Base-by-base conservation (phyloP, 179 eudicot species). In the Sideroxylon spinosum region DNA sequence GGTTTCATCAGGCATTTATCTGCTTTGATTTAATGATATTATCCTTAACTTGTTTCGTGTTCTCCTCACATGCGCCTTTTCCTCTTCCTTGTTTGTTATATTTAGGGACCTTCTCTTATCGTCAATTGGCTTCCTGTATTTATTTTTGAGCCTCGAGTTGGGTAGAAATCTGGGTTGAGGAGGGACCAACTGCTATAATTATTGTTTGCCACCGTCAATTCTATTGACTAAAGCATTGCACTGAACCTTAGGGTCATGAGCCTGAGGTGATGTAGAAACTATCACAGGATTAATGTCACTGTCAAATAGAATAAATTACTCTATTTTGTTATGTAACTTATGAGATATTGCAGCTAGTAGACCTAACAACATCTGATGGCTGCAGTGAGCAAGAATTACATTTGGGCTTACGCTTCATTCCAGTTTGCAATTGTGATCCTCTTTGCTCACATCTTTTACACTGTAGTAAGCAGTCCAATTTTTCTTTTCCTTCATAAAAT, bases 331-430 rank as follows among this genome's bases (percentile, higher is more conserved):
- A 2, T 29, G 3, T 11, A 48, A 72, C 12, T 55, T 44, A 4
- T 64, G 67, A 19, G 14, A 71, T 59, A 69, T 19, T 61, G 80
- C 60, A 70, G 64, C 13, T 28, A 20, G 44, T 44, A 70, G 46
- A 71, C 57, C 55, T 57, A 63, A 61, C 28, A 25, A 9, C 22
- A 52, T 71, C 61, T 73, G 78, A 62, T 79, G 63, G 48, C 75
- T 53, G 76, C 87, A 88, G 91, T 86, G 63, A 84, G 85, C 85
- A 86, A 82, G 86, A 81, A 85, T 66, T 88, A 75, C 82, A 83
- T 86, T 52, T 88, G 91, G 89, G 85, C 89, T 78, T 88, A 86
- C 49, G 89, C 91, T 79, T 84, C 86, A 10, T 82, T 86, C 79
- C 91, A 88, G 82, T 88, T 86, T 63, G 91, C 88, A 44, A 73